phyloP scores from a whole-genome alignment of 371 early-diverging fungal species.

The Mucor sp. region DNA sequence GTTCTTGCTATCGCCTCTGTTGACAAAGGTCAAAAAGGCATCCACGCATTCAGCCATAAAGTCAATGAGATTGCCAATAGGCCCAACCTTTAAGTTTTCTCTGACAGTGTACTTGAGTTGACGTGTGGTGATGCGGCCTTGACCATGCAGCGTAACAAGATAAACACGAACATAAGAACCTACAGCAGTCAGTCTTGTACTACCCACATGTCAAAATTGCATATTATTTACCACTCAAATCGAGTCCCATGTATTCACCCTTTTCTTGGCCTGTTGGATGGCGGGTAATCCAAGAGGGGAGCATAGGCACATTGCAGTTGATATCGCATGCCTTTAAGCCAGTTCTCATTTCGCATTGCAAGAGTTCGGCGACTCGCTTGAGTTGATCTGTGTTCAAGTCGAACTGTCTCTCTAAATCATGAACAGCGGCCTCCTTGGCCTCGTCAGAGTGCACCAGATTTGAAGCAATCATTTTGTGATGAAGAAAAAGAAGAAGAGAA shows the following conservation, averaged over 20 bases:
- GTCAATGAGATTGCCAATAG: slow-evolving; percentile 57
- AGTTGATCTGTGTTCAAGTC: slow-evolving; percentile 21
- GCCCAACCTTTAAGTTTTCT: slow-evolving; percentile 70
- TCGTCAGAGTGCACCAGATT: slow-evolving; percentile 11
- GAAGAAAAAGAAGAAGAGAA: neutral
- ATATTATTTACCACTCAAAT: slow-evolving; percentile 78
- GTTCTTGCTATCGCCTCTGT: slow-evolving; percentile 25
- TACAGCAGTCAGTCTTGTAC: neutral
- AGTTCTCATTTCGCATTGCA: slow-evolving; percentile 67
- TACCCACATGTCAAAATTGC: neutral
- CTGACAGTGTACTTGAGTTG: slow-evolving; percentile 83
- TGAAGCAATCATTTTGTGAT: slow-evolving; percentile 7
- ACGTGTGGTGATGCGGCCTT: slow-evolving; percentile 58
- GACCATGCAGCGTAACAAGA: slow-evolving; percentile 76
- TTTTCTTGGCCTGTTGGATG: slow-evolving; percentile 83
- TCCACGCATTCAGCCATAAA: slow-evolving; percentile 87
- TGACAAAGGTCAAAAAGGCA: slow-evolving; percentile 66
- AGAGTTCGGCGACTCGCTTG: slow-evolving; percentile 13
- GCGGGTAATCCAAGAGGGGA: slow-evolving; percentile 46
- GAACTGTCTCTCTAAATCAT: slow-evolving; percentile 13
- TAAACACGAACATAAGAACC: slow-evolving; percentile 86
- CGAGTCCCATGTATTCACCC: slow-evolving; percentile 87
- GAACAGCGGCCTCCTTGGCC: slow-evolving; percentile 11
- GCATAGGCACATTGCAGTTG: slow-evolving; percentile 66
- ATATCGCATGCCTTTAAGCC: slow-evolving; percentile 61